These are phyloP conservation scores for Fistulifera solaris DNA, from an alignment of 108 stramenopile genomes.

Conservation along the genomic window DNA sequence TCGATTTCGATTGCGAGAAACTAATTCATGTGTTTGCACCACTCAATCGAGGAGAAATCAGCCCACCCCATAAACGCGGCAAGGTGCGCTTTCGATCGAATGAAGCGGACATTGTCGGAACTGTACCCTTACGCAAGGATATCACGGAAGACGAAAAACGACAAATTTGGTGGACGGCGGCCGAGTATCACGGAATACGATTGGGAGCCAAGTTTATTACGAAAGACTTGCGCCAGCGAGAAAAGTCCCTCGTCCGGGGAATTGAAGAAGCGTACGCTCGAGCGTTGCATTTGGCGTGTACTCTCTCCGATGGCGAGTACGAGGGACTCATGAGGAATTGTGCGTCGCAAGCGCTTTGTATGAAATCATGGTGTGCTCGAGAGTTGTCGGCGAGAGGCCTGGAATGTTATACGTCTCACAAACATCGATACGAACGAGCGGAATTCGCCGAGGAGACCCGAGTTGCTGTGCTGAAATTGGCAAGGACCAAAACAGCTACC, in stretches of 20 bases:
- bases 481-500: too few species aligned
- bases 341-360: not conserved
- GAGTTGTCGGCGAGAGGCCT: not conserved
- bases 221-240: not conserved
- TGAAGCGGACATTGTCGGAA: too few species aligned
- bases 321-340: not conserved
- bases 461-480: not conserved
- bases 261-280: slow-evolving; percentile 2
- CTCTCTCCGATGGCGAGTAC: not conserved
- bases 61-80: too few species aligned
- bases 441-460: not conserved
- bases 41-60: too few species aligned
- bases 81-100: too few species aligned
- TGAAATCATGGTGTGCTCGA: not conserved
- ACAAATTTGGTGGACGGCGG: not conserved
- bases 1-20: too few species aligned
- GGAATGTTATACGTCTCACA: not conserved
- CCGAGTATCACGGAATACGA: not conserved
- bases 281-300: slow-evolving; percentile 1
- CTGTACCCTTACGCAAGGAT: too few species aligned
- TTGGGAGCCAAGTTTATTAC: not conserved
- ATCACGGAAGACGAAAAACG: not conserved
- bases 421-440: not conserved
- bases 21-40: too few species aligned
- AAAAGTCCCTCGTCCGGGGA: not conserved